phyloP scores from a whole-genome alignment of 1,139 yeast species.

The Blastobotrys capitulatus region DNA sequence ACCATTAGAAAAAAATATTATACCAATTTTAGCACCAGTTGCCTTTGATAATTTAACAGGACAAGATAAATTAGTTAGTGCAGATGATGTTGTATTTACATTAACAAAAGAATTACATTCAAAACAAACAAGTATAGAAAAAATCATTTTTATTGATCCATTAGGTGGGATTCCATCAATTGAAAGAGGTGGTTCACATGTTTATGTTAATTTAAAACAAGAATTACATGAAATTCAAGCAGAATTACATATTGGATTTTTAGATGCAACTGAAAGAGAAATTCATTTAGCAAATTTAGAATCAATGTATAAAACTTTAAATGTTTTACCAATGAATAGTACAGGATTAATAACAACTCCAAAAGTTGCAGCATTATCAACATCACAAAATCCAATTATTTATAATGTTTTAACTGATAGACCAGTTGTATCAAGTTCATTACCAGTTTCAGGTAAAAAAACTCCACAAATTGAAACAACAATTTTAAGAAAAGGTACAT shows the following conservation, averaged over 20 bases:
- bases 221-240: constrained; percentile 64
- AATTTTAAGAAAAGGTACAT: constrained; percentile 70
- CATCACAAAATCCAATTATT: constrained; percentile 65
- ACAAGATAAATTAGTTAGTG: constrained; percentile 36
- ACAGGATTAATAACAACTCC: constrained; percentile 52
- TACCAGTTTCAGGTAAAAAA: constrained; percentile 56
- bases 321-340: constrained; percentile 42
- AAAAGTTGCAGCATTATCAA: constrained; percentile 35
- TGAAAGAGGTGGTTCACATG: constrained; percentile 69
- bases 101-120: constrained; percentile 34
- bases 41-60: constrained; percentile 41
- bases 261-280: constrained; percentile 42
- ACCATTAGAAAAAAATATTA: constrained; percentile 39
- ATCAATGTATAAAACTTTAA: constrained; percentile 46
- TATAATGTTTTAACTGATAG: constrained; percentile 88
- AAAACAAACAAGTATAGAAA: constrained; percentile 57
- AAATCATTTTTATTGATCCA: constrained; percentile 70
- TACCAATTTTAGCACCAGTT: constrained; percentile 61
- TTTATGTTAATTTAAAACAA: constrained; percentile 77
- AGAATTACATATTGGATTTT: constrained; percentile 43
- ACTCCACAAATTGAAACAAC: constrained; percentile 73
- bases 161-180: constrained; percentile 87
- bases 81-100: constrained; percentile 35
- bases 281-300: constrained; percentile 51
- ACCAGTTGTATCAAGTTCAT: constrained; percentile 85